A percentile compares a stretch with the other conserved stretches of the same genome.
Conservation (phyloP, 345 rosid genomes). For the Dipteronia dyeriana region DNA sequence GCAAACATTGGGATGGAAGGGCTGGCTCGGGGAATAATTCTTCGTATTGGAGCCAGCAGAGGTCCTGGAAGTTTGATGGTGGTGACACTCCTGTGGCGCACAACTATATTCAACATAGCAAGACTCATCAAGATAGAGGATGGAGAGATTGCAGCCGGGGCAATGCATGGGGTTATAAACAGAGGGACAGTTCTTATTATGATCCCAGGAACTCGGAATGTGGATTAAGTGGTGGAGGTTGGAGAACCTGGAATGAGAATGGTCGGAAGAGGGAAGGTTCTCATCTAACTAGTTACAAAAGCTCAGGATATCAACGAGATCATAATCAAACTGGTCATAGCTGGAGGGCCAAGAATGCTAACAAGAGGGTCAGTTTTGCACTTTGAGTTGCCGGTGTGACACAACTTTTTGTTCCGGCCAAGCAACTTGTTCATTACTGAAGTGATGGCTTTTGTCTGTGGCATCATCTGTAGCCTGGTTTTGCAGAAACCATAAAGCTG, state of each 20-base stretch:
- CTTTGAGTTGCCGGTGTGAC: constrained; percentile 19
- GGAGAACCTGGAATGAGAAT: constrained; percentile 43
- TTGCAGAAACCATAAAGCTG: neutral
- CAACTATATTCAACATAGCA: constrained; percentile 14
- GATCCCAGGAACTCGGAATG: constrained; percentile 31
- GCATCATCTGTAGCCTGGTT: neutral
- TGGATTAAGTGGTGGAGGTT: constrained; percentile 30
- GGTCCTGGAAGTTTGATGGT: constrained; percentile 18
- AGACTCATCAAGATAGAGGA: constrained; percentile 21
- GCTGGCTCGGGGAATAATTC: constrained; percentile 26
- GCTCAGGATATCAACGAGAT: constrained; percentile 41
- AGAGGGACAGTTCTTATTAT: constrained; percentile 17
- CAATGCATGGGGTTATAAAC: constrained; percentile 37
- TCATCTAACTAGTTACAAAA: constrained; percentile 34
- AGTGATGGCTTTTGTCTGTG: too few species aligned
- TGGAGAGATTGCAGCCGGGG: constrained; percentile 29
- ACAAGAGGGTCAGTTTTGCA: constrained; percentile 50
- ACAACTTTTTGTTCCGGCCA: neutral
- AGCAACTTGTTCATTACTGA: neutral
- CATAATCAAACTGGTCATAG: constrained; percentile 29
- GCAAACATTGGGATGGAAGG: constrained; percentile 31
- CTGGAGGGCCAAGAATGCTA: constrained; percentile 32
- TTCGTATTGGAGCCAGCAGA: constrained; percentile 29
- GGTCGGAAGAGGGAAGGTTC: constrained; percentile 50
- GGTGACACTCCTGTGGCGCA: constrained; percentile 29